A percentile compares a stretch with the other conserved stretches of the same genome.
Evolutionary conservation across 306 rosid genomes (phyloP).

Genomic region (Vicia sativa): DNA sequence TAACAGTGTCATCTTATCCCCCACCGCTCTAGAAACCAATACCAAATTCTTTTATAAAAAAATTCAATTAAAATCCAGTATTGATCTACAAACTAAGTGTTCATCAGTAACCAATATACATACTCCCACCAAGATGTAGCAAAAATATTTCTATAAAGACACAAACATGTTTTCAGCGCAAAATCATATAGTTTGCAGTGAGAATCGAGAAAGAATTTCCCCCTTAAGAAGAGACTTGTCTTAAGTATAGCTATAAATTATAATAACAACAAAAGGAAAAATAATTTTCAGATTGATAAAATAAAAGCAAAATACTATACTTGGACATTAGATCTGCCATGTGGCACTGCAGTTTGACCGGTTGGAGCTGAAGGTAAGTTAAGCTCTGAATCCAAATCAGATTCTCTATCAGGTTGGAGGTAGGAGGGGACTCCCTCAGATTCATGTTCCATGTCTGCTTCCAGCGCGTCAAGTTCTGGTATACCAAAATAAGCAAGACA

Average conservation of each 20-base stretch:
- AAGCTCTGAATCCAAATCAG: constrained; percentile 83
- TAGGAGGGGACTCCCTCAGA: constrained; percentile 93
- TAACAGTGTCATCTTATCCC: constrained; percentile 3
- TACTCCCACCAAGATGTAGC: neutral
- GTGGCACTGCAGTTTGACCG: constrained; percentile 61
- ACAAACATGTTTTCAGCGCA: constrained; percentile 13
- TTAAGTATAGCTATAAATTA: constrained; percentile 15
- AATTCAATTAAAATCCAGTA: neutral
- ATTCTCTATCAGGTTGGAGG: constrained; percentile 92
- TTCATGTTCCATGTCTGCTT: constrained; percentile 91
- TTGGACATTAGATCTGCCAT: constrained; percentile 72
- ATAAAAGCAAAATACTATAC: constrained; percentile 46
- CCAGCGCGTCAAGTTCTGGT: constrained; percentile 87
- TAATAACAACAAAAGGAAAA: neutral
- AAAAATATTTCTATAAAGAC: constrained; percentile 1
- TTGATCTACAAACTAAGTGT: constrained; percentile 3
- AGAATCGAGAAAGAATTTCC: constrained; percentile 5
- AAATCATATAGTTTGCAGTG: constrained; percentile 10
- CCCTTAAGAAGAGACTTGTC: neutral
- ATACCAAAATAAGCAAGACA: constrained; percentile 7
- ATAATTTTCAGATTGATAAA: neutral
- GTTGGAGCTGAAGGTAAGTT: constrained; percentile 89
- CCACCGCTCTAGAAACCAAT: constrained; percentile 18
- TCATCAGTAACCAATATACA: constrained; percentile 26
- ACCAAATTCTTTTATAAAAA: neutral